phyloP scores from a whole-genome alignment of 257 asterid genomes.

The Voacanga thouarsii region DNA sequence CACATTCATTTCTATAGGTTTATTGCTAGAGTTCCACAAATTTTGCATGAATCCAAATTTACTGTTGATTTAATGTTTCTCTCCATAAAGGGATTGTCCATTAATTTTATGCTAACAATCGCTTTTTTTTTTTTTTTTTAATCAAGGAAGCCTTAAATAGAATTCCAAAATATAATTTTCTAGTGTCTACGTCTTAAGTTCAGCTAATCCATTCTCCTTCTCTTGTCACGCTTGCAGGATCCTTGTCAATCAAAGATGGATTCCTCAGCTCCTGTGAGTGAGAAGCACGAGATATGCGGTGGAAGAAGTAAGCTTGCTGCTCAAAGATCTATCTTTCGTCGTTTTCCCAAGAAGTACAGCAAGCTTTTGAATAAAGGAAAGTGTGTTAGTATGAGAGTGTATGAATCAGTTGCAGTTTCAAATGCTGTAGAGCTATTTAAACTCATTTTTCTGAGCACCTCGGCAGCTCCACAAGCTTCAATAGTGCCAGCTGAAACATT shows the following conservation, averaged over 20 bases:
- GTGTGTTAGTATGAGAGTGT: conserved; percentile 39
- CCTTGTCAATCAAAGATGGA: conserved; percentile 11
- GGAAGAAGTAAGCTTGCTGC: conserved; percentile 38
- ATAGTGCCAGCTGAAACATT: not conserved
- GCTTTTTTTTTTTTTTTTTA: no score
- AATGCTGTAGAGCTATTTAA: conserved; percentile 87
- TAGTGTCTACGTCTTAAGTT: not conserved
- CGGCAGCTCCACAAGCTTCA: conserved; percentile 8
- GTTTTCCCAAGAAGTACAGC: conserved; percentile 42
- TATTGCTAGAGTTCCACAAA: no score
- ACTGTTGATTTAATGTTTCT: no score
- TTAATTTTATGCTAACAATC: no score
- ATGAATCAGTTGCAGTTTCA: conserved; percentile 80
- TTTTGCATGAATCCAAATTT: no score
- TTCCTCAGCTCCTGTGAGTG: conserved; percentile 27
- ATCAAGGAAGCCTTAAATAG: no score
- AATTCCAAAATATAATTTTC: no score
- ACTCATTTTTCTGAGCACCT: conserved; percentile 74
- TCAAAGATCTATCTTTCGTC: conserved; percentile 44
- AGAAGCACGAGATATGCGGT: conserved; percentile 8
- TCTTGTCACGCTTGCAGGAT: conserved; percentile 24
- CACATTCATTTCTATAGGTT: no score
- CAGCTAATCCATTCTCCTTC: not conserved
- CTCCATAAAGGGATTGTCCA: no score
- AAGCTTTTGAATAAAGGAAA: conserved; percentile 44